Percentiles rank a stretch among this genome's conserved stretches.
Evolutionary conservation across 164 flowering plant genomes (phyloP).

Genomic region (Paratinospora sagittata): DNA sequence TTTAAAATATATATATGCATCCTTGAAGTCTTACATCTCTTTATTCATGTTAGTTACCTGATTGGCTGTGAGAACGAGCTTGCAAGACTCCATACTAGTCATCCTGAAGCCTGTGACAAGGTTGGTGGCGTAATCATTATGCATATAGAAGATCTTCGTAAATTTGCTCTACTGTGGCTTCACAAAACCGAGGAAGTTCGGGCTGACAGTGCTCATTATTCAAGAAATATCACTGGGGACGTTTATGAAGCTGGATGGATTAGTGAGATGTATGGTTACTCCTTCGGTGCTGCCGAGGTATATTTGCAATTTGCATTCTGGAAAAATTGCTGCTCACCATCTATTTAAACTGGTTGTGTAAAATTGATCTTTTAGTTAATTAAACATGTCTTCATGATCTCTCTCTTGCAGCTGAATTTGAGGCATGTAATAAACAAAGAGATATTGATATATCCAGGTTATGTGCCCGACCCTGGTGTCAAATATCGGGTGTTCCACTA

Average conservation of each 20-base stretch:
- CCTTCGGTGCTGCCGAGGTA: slow-evolving; percentile 99
- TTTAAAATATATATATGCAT: not conserved
- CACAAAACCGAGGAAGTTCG: slow-evolving; percentile 97
- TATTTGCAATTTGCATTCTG: not conserved
- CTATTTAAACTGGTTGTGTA: no score
- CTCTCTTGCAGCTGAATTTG: slow-evolving; percentile 64
- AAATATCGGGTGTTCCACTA: slow-evolving; percentile 85
- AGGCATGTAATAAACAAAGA: slow-evolving; percentile 58
- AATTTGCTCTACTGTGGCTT: slow-evolving; percentile 84
- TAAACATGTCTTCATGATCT: not conserved
- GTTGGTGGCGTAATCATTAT: slow-evolving; percentile 97
- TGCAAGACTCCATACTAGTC: slow-evolving; percentile 79
- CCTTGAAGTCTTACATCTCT: not conserved
- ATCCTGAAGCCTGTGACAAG: slow-evolving; percentile 92
- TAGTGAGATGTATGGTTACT: slow-evolving; percentile 99
- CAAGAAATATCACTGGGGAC: slow-evolving; percentile 80
- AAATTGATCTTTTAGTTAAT: not conserved
- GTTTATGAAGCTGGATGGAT: slow-evolving; percentile 91
- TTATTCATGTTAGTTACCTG: slow-evolving; percentile 59
- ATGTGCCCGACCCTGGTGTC: slow-evolving; percentile 71
- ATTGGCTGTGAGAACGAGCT: slow-evolving; percentile 96
- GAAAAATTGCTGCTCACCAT: no score
- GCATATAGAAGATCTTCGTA: slow-evolving; percentile 87
- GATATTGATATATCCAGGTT: slow-evolving; percentile 88
- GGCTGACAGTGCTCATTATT: slow-evolving; percentile 87